These are phyloP conservation scores for Tuber aestivum DNA, from an alignment of 495 filamentous ascomycete genomes.

Conservation along the genomic window DNA sequence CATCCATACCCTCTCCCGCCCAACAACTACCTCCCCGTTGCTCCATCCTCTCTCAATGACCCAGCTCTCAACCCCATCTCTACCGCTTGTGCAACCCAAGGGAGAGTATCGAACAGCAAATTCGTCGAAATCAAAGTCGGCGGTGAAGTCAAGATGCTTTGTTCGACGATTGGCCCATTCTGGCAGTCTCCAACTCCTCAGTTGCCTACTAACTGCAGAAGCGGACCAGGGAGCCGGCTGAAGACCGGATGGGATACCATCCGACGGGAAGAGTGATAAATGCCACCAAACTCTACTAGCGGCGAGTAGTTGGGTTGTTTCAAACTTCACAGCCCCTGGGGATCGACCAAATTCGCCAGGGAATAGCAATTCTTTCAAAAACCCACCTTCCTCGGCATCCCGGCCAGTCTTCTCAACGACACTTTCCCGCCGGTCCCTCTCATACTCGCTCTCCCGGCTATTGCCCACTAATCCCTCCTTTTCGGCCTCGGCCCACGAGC, in stretches of 20 bases:
- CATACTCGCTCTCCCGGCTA: slow-evolving; percentile 66
- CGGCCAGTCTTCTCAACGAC: slow-evolving; percentile 79
- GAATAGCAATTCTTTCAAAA: slow-evolving; percentile 75
- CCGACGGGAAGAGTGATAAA: slow-evolving; percentile 82
- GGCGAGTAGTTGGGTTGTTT: slow-evolving; percentile 37
- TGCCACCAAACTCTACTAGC: slow-evolving; percentile 90
- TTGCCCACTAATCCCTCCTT: slow-evolving; percentile 70
- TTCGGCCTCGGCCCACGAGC: slow-evolving; percentile 69
- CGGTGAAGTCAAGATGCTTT: slow-evolving; percentile 90
- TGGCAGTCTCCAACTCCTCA: slow-evolving; percentile 84
- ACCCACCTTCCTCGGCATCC: slow-evolving; percentile 75
- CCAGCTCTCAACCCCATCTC: slow-evolving; percentile 93
- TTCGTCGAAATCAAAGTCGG: slow-evolving; percentile 91
- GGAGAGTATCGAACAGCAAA: slow-evolving; percentile 74
- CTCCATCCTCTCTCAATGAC: slow-evolving; percentile 93
- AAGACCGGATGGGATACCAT: slow-evolving; percentile 69
- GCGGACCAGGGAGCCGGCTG: slow-evolving; percentile 68
- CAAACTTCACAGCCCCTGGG: slow-evolving; percentile 60
- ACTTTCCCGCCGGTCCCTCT: slow-evolving; percentile 72
- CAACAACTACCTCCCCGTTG: slow-evolving; percentile 90
- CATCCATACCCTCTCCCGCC: slow-evolving; percentile 89
- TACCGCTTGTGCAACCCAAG: slow-evolving; percentile 81
- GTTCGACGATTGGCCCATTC: slow-evolving; percentile 95
- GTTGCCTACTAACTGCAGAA: slow-evolving; percentile 80
- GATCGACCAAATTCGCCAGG: slow-evolving; percentile 66